Base-by-base conservation (phyloP, 257 asterid genomes). In the Misopates orontium region DNA sequence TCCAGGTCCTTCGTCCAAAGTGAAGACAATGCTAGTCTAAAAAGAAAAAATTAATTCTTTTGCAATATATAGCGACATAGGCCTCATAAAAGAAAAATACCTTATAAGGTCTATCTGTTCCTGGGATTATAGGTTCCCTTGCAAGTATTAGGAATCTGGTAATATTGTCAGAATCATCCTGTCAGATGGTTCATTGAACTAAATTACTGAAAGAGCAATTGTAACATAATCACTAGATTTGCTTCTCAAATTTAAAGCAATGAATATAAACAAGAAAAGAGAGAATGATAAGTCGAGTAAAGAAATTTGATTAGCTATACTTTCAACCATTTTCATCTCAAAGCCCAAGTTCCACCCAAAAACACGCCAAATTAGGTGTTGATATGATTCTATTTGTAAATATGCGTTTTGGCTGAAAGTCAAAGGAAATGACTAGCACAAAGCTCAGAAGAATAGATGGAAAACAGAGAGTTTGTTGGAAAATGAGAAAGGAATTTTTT, bases 1-100 rank as follows among this genome's bases (percentile, higher is more conserved):
- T 49, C 99, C 97, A 15, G 99, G 96, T 47, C 99, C 99, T 81
- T 90, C 97, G 72, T 85, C 97, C 78, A 90, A 82, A 73, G 84
- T 83, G 83, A 94, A 94, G 60, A 90, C 96, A 16, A 94, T 83
- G 78, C 99, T 94, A 14, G 97, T 90, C 99, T 90, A 75, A 31
- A 65, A 69, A 52, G 67, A 22, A 61, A 66, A 62, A 50, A 39
- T 60, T 40, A 60, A 28, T 45, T 36, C 49, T 24, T 67, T 24
- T 39, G 20, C n/a, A 32, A 18, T 67, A 60, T 17, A 66, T 11
- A 57, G 36, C 36, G 83, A 78, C 18, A 31, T 6, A 10, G 11
- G 11, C 10, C 12, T 19, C 55, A 48, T 47, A 65, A 21, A 52
- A 50, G 51, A 11, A 50, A 39, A 48, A 16, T 69, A 79, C 84